Evolutionary conservation across 805 yeast species (phyloP).

Genomic region (Candida awuae): DNA sequence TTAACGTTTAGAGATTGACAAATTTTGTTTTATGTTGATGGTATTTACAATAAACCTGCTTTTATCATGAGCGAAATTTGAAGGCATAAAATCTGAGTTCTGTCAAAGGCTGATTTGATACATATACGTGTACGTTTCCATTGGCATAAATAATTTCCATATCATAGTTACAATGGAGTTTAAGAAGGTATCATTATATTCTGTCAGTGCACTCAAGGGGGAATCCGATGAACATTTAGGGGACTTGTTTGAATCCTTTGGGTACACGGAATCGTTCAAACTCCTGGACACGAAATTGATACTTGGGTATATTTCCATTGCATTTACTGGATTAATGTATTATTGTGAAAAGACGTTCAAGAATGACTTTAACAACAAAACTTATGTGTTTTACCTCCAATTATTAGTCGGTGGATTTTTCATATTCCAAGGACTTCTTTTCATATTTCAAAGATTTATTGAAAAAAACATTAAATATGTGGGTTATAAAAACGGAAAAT

Average conservation of each 20-base stretch:
- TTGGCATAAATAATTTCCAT: too few species aligned
- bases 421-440: slow-evolving; percentile 29
- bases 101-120: too few species aligned
- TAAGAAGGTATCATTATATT: slow-evolving; percentile 31
- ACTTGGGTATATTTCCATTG: slow-evolving; percentile 41
- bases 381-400: slow-evolving; percentile 30
- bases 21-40: too few species aligned
- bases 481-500: slow-evolving; percentile 33
- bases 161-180: slow-evolving; percentile 14
- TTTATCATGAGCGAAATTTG: neutral
- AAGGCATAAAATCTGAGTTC: neutral
- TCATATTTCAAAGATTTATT: slow-evolving; percentile 26
- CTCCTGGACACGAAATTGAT: slow-evolving; percentile 40
- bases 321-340: slow-evolving; percentile 38
- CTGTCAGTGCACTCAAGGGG: slow-evolving; percentile 39
- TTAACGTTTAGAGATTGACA: too few species aligned
- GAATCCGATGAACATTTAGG: slow-evolving; percentile 44
- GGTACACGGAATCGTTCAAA: slow-evolving; percentile 40
- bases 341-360: slow-evolving; percentile 40
- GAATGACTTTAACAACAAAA: slow-evolving; percentile 34
- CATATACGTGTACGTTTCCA: too few species aligned
- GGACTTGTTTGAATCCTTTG: slow-evolving; percentile 33
- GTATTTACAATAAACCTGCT: too few species aligned
- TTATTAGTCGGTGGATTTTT: slow-evolving; percentile 33
- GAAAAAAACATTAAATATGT: slow-evolving; percentile 41